Evolutionary conservation across 2,329 filamentous ascomycete species (phyloP).

Genomic region (Bimuria novae-zelandiae): DNA sequence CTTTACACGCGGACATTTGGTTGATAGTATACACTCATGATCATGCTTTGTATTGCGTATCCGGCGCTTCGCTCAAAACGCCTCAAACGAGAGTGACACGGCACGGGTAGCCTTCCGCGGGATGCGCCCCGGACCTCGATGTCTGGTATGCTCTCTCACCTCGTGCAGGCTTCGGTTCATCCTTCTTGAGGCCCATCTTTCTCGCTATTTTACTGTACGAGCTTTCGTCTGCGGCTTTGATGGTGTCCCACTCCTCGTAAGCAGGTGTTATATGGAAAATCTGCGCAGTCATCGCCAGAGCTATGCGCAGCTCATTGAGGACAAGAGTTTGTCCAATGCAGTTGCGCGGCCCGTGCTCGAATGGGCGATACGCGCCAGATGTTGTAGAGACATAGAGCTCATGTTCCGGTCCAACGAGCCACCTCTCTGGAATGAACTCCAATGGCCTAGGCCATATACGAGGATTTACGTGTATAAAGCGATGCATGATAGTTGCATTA

Average conservation of each 20-base stretch:
- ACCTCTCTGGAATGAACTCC: constrained; percentile 26
- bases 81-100: no score
- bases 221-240: no score
- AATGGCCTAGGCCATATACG: constrained; percentile 11
- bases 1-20: no score
- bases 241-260: neutral
- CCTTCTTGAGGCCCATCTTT: no score
- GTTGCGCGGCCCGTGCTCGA: constrained; percentile 42
- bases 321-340: constrained; percentile 48
- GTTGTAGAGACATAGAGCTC: constrained; percentile 24
- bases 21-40: no score
- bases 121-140: no score
- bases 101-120: no score
- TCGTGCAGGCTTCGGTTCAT: no score
- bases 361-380: constrained; percentile 44
- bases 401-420: constrained; percentile 45
- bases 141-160: no score
- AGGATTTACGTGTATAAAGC: constrained; percentile 11
- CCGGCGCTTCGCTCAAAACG: no score
- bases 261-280: constrained; percentile 24
- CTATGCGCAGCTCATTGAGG: constrained; percentile 41
- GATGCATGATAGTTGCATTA: constrained; percentile 7
- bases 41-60: no score
- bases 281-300: constrained; percentile 23
- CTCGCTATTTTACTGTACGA: no score